A percentile compares a stretch with the other conserved stretches of the same genome.
Conservation (phyloP, 78 protist genomes). For the Cavenderia fasciculata region DNA sequence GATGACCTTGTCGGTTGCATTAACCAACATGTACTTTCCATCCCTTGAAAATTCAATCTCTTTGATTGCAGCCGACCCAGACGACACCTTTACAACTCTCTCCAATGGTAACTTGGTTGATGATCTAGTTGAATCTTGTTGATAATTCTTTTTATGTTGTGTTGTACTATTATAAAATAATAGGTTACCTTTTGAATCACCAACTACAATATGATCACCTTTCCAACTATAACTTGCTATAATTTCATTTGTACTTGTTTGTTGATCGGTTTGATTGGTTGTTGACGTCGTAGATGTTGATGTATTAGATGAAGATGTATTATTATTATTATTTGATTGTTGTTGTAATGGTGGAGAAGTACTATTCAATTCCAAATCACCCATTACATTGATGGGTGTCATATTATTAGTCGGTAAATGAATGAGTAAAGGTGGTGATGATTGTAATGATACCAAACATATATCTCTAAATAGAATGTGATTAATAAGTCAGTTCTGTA, state of each 20-base stretch:
- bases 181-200: constrained; percentile 27
- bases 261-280: neutral
- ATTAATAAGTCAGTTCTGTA: neutral
- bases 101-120: neutral
- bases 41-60: constrained; percentile 63
- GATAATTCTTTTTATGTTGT: too few species aligned
- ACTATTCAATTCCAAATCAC: too few species aligned
- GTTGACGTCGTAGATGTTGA: too few species aligned
- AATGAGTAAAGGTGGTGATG: constrained; percentile 6
- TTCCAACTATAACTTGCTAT: constrained; percentile 44
- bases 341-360: too few species aligned
- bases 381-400: neutral
- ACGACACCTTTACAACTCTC: constrained; percentile 1
- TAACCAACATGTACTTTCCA: constrained; percentile 44
- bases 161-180: too few species aligned
- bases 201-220: constrained; percentile 38
- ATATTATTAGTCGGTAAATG: neutral
- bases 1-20: constrained; percentile 45
- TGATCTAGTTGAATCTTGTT: too few species aligned
- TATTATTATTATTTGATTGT: too few species aligned
- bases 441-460: constrained; percentile 15
- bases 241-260: neutral
- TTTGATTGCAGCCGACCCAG: constrained; percentile 16
- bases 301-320: too few species aligned
- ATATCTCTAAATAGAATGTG: neutral